Evolutionary conservation across 2,329 filamentous ascomycete genomes (phyloP), one percentile per base, ranked within the genome.

Genomic region (Paraconiothyrium sp.): DNA sequence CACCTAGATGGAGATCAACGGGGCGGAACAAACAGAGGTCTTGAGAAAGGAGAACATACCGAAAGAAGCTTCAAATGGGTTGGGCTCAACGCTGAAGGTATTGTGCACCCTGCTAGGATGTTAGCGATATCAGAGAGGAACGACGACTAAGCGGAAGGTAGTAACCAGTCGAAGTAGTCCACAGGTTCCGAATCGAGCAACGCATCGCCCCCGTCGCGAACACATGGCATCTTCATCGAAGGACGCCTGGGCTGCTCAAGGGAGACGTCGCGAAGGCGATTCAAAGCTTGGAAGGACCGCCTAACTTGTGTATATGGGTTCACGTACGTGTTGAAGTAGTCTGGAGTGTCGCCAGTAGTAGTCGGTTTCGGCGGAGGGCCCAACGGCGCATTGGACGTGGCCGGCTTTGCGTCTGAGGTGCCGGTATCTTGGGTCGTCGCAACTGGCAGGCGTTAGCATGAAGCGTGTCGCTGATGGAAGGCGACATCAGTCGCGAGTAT

Each of bases 51-150:
- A 8, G 46, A 67, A 67, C 37, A 66, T 70, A 58, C 88, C 89
- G 77, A 99, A 99, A 7, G 94, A 97, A 80, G 95, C 92, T 78
- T 98, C 95, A 74, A 99, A 98, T 9, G 95, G 94, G 80, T 99
- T 98, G 62, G 93, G 93, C 83, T 98, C 95, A 78, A 91, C 87
- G 71, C 87, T 90, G 76, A 93, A 82, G 63, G 84, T 81, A 61
- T 79, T 82, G 70, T 82, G 81, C 54, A 79, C 74, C n/a, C 57
- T 63, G 24, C 7, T 49, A 20, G 34, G 9, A 49, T 14, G 57
- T 63, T 43, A 63, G 57, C 52, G 16, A 47, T 22, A n/a, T 20
- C 39, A 20, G 13, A 30, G 43, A 34, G 32, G n/a, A 41, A 24
- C 16, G 34, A 6, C n/a, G 32, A 39, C 13, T 16, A 32, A 32